These are phyloP conservation scores for Paramecium pentaurelia DNA, from an alignment of 73 alveolate genomes.

Conservation along the genomic window DNA sequence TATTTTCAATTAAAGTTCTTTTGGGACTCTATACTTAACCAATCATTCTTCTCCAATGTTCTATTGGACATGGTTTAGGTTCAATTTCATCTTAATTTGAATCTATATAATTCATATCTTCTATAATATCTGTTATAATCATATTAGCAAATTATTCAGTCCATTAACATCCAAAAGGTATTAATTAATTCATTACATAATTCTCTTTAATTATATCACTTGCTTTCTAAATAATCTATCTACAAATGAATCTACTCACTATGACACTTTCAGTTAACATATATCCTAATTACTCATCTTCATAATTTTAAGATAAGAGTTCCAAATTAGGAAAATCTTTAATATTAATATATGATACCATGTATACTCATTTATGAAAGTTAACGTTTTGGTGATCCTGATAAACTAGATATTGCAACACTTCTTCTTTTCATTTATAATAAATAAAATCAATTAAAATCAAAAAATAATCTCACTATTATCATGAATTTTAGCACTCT, in stretches of 20 bases:
- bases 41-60: constrained; percentile 34
- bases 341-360: neutral
- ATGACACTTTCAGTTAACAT: neutral
- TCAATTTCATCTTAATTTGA: neutral
- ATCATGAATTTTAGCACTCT: neutral
- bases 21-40: neutral
- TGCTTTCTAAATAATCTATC: neutral
- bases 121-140: neutral
- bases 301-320: neutral
- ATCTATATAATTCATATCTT: neutral
- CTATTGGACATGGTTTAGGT: constrained; percentile 7
- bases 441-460: neutral
- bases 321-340: neutral
- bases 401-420: neutral
- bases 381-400: neutral
- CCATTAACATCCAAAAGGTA: neutral
- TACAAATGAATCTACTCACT: neutral
- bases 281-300: neutral
- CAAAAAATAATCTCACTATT: neutral
- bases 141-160: neutral
- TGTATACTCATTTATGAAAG: neutral
- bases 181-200: neutral
- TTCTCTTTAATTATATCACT: neutral
- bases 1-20: neutral
- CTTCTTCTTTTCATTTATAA: neutral